Percentiles rank a stretch among this genome's conserved stretches.
phyloP scores from a whole-genome alignment of 2,329 filamentous ascomycete species.

The Fusarium sp. region DNA sequence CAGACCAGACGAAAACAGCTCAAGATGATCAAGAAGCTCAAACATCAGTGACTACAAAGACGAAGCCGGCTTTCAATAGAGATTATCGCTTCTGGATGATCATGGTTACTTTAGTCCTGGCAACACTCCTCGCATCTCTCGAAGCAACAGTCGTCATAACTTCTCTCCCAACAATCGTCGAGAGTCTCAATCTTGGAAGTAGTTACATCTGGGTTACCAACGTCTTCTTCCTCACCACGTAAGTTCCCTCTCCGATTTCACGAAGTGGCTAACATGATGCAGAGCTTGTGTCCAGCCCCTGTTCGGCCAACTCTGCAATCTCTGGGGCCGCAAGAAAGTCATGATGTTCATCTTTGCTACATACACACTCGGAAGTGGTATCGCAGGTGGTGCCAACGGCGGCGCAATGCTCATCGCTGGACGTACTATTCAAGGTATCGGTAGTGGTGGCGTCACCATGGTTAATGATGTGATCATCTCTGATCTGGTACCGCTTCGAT shows the following conservation, averaged over 20 bases:
- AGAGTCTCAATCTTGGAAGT: constrained; percentile 34
- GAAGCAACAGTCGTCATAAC: constrained; percentile 42
- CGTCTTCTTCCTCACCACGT: constrained; percentile 40
- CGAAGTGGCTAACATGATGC: not conserved
- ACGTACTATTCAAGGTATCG: constrained; percentile 54
- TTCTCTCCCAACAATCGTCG: constrained; percentile 41
- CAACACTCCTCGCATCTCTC: constrained; percentile 34
- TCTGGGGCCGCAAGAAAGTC: constrained; percentile 61
- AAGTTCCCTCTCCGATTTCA: no score
- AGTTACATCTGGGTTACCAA: constrained; percentile 46
- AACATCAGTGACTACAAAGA: not conserved
- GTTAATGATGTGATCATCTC: constrained; percentile 46
- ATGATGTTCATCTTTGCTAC: constrained; percentile 53
- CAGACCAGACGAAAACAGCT: not conserved
- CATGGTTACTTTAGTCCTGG: constrained; percentile 35
- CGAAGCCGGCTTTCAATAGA: constrained; percentile 13
- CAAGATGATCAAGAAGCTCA: not conserved
- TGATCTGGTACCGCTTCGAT: constrained; percentile 60
- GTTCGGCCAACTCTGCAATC: constrained; percentile 59
- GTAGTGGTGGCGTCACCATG: constrained; percentile 44
- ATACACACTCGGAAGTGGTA: constrained; percentile 61
- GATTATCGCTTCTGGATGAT: constrained; percentile 43
- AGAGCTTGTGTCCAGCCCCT: constrained; percentile 55
- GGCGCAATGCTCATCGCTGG: constrained; percentile 55
- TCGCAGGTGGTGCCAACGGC: constrained; percentile 54